These are phyloP conservation scores for Trichoderma parareesei DNA, from an alignment of 495 filamentous ascomycete species.

Conservation along the genomic window DNA sequence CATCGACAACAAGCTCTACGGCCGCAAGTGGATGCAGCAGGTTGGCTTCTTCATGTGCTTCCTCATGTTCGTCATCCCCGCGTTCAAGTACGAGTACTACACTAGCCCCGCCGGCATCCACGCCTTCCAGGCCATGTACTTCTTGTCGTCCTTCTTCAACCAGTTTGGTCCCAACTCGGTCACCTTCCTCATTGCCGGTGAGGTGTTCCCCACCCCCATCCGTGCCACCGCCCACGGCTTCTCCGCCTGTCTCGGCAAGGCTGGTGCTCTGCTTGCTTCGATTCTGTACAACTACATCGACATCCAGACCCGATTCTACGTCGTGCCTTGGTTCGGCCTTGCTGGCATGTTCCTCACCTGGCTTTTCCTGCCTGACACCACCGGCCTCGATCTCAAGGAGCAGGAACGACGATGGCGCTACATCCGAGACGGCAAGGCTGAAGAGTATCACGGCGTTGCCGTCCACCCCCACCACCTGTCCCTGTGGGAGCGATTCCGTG, in stretches of 20 bases:
- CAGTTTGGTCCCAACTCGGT: conserved; percentile 91
- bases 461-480: conserved; percentile 80
- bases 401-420: conserved; percentile 83
- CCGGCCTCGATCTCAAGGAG: conserved; percentile 86
- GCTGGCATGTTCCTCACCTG: conserved; percentile 67
- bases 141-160: conserved; percentile 89
- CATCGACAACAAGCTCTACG: conserved; percentile 88
- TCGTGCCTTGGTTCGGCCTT: conserved; percentile 89
- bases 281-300: conserved; percentile 86
- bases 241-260: conserved; percentile 74
- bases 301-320: conserved; percentile 68
- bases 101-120: conserved; percentile 54
- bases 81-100: conserved; percentile 78
- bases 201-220: conserved; percentile 83
- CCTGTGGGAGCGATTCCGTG: conserved; percentile 65
- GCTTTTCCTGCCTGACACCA: conserved; percentile 85
- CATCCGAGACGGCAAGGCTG: conserved; percentile 61
- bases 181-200: conserved; percentile 85
- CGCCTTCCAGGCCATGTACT: conserved; percentile 88
- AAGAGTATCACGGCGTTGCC: conserved; percentile 83
- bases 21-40: conserved; percentile 87
- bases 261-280: conserved; percentile 73
- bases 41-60: conserved; percentile 82
- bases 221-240: conserved; percentile 88
- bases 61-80: conserved; percentile 78